Base-by-base conservation (phyloP, 1,139 yeast genomes). In the Kluyveromyces marxianus region DNA sequence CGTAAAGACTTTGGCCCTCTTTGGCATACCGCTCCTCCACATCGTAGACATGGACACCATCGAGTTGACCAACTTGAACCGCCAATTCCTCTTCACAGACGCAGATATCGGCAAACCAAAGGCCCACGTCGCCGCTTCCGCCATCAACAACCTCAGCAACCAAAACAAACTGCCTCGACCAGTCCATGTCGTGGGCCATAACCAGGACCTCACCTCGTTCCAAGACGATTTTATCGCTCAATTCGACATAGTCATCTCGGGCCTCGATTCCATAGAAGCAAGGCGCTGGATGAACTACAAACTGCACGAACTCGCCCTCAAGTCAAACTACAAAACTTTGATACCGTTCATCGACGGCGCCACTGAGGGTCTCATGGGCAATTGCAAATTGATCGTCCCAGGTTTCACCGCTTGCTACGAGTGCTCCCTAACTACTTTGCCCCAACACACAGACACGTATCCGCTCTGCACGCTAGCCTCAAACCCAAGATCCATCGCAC, bases 391-490 rank as follows among this genome's bases (percentile, higher is more conserved):
- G 7, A 88, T 90, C 37, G 66, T 89, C 21, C 97, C 98, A 0
- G 79, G 90, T 0, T 65, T 88, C 31, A 79, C 92, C 0, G 83
- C 96, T 0, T 92, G 98, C 67, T 90, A 88, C 68, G 97, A 92
- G 63, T 92, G 98, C 59, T 85, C 96, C 1, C 70, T 87, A 41
- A 89, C 83, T 50, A 75, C 90, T 67, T 70, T 87, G 32, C 64
- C 66, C 4, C 79, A 87, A 5, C 79, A 81, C 2, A 81, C 79
- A 54, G 74, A 76, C 4, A 81, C 88, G 0, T 87, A 81, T 57
- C 97, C 98, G 1, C 82, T 92, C 50, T 92, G 98, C 66, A 92
- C 98, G 0, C 83, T 92, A 46, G 95, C 97, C 6, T 86, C 89
- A 51, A 89, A 95, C 3, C 98, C 98, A 6, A 69, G 98, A 51